Evolutionary conservation across 305 asterid species (phyloP), one percentile per base, ranked within the genome.

Genomic region (Fraxinus ornus): DNA sequence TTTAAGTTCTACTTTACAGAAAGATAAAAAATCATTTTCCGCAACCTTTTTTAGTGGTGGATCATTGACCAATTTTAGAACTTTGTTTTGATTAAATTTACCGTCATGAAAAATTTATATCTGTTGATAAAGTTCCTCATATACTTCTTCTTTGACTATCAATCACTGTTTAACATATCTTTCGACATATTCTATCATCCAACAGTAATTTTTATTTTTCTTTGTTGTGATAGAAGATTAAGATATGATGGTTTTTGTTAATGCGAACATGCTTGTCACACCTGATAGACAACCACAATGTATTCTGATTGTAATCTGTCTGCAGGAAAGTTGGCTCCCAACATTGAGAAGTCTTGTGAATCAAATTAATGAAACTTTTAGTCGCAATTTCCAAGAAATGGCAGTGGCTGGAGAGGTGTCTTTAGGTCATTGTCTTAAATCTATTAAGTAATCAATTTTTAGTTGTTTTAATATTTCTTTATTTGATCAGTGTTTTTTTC

Each of bases 331-430:
- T 84, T 96, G 99, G 98, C 95, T 94, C 72, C 97, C 99, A 75
- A 93, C 94, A 73, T 86, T 96, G 89, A 91, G 94, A 84, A 89
- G 75, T 83, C 97, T 96, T 35, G 99, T 96, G 78, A 79, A 84
- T 81, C 92, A 93, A 83, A 96, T 96, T 72, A 94, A 94, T 88
- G 92, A 86, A 86, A 94, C 98, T 85, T 96, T 96, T 82, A 90
- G 98, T 83, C 90, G 77, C 80, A 96, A 96, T 85, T 96, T 96
- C 89, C 95, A 92, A 91, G 98, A 96, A 89, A 96, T 96, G 99
- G 99, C 98, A 82, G 99, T 96, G 75, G 98, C 98, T 33, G 98
- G 99, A 85, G 98, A 94, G 87, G 99, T 96, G 70, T 91, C 95
- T 78, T 87, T 96, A 82, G 99, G 99, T 96, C 88, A 76, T 41